These are phyloP conservation scores for Zoysia pacifica DNA, from an alignment of 176 grass and related monocot species.

Conservation along the genomic window DNA sequence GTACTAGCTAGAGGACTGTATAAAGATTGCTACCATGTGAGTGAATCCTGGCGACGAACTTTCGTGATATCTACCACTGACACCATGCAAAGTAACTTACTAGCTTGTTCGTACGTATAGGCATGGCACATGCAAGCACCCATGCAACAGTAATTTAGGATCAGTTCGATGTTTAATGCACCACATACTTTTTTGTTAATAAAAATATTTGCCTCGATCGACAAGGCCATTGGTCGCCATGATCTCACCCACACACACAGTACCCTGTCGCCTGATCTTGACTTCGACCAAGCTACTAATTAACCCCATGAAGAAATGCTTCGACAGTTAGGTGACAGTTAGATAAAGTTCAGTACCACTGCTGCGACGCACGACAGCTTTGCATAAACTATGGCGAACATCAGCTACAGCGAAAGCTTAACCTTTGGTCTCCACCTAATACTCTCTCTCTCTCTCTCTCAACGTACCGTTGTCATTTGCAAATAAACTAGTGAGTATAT, in stretches of 20 bases:
- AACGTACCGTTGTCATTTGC: too few relatives aligned
- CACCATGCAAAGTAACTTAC: neutral
- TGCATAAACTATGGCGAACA: slow-evolving; percentile 34
- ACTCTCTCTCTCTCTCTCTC: neutral
- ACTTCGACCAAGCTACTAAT: neutral
- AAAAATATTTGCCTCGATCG: neutral
- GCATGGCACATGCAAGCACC: neutral
- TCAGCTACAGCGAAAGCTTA: slow-evolving; percentile 34
- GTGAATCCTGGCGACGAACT: slow-evolving; percentile 41
- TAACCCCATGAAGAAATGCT: neutral
- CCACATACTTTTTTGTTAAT: too few relatives aligned
- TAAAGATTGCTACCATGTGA: neutral
- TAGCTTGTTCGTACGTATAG: slow-evolving; percentile 26
- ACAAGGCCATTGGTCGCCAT: slow-evolving; percentile 50
- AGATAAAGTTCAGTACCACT: slow-evolving; percentile 15
- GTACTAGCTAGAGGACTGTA: neutral
- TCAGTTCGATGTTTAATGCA: neutral
- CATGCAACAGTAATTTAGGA: neutral
- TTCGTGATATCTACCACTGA: slow-evolving; percentile 37
- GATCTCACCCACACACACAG: slow-evolving; percentile 44
- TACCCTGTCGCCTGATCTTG: too few relatives aligned
- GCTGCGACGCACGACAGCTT: neutral
- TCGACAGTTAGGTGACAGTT: slow-evolving; percentile 45
- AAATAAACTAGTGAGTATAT: too few relatives aligned
- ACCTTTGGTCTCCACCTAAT: neutral